Conservation (phyloP, 2,329 filamentous ascomycete genomes). For the Rhynchosporium secalis region DNA sequence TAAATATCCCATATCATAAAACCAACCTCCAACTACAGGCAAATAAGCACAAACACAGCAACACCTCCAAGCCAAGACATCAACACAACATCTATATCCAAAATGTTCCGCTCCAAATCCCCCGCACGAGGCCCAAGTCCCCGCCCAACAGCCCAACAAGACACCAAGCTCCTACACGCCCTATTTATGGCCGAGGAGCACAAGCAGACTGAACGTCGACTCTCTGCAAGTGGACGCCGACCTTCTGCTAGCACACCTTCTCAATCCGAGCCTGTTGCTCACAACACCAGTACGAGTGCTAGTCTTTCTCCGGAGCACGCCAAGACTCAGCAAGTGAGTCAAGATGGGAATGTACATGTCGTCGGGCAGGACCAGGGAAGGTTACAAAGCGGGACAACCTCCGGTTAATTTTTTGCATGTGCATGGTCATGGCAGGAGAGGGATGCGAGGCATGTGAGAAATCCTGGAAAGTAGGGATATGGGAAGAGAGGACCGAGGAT, state of each 20-base stretch:
- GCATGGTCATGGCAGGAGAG: neutral
- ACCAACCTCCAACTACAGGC: neutral
- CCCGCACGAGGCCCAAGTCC: conserved; percentile 2
- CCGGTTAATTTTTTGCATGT: neutral
- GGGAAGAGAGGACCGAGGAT: conserved; percentile 4
- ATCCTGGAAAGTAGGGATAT: neutral
- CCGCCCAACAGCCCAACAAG: conserved; percentile 1
- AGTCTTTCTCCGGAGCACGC: neutral
- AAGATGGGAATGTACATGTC: conserved; percentile 6
- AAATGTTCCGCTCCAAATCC: conserved; percentile 5
- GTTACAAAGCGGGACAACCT: neutral
- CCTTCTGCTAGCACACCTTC: conserved; percentile 5
- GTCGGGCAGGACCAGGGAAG: neutral
- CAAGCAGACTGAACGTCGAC: neutral
- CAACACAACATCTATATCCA: neutral
- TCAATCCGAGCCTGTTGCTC: neutral
- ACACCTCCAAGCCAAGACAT: neutral
- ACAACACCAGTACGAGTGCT: neutral
- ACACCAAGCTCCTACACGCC: conserved; percentile 11
- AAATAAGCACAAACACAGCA: neutral
- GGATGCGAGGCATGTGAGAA: neutral
- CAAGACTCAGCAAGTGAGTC: neutral
- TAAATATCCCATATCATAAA: neutral
- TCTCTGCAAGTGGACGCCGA: conserved; percentile 2
- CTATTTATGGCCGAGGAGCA: conserved; percentile 12